Evolutionary conservation across 225 moss, liverwort and hornwort genomes (phyloP).

Genomic region (Marchantia polymorpha): DNA sequence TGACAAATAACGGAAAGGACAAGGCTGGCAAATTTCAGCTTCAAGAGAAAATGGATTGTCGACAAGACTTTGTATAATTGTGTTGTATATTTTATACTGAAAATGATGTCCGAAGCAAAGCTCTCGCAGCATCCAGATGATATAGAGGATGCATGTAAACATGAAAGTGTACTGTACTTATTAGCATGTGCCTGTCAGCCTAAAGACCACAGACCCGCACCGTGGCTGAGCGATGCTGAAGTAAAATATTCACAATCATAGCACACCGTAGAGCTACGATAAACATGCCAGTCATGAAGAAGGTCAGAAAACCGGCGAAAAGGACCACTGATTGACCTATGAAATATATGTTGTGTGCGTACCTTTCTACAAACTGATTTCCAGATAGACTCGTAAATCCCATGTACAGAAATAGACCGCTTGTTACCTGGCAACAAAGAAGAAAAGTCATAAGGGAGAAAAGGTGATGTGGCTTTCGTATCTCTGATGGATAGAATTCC

Average conservation of each 20-base stretch:
- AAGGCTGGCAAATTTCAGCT: not conserved
- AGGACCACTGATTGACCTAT: not conserved
- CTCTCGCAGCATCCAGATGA: not conserved
- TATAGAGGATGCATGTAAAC: not conserved
- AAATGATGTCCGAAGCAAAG: not conserved
- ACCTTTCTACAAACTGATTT: conserved; percentile 77
- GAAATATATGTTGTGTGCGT: not conserved
- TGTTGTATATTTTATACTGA: too few species aligned
- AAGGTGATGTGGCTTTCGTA: not conserved
- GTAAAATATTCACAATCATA: not conserved
- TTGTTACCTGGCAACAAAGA: conserved; percentile 53
- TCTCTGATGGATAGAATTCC: too few species aligned
- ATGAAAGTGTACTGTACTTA: too few species aligned
- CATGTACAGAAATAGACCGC: conserved; percentile 71
- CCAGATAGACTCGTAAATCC: conserved; percentile 62
- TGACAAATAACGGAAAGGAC: conserved; percentile 20
- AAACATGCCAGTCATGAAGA: not conserved
- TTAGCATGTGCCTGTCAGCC: not conserved
- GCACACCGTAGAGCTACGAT: not conserved
- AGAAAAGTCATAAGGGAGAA: not conserved
- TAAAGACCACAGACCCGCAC: not conserved
- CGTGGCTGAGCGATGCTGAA: not conserved
- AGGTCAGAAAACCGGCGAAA: not conserved
- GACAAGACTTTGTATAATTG: too few species aligned
- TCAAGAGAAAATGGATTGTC: not conserved